Percentiles rank a stretch among this genome's conserved stretches.
Evolutionary conservation across 805 yeast species (phyloP).

Genomic region (Cyberlindnera galapagoensis): DNA sequence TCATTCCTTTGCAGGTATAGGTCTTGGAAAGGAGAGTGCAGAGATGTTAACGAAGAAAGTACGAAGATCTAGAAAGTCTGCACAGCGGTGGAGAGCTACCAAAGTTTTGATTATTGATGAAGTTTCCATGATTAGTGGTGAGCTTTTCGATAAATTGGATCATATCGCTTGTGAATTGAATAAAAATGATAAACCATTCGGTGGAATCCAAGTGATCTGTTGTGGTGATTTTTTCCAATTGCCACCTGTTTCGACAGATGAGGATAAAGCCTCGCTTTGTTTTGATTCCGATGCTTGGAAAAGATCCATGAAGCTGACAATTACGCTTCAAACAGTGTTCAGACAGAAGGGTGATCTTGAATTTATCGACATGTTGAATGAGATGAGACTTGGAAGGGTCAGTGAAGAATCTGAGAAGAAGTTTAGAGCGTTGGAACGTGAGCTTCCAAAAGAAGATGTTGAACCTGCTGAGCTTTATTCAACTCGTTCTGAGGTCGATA

Average conservation of each 20-base stretch:
- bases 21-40: constrained; percentile 54
- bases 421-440: constrained; percentile 47
- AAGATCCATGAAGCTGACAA: constrained; percentile 46
- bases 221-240: constrained; percentile 82
- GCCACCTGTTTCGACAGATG: constrained; percentile 51
- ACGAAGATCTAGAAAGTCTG: constrained; percentile 42
- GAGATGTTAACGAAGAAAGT: constrained; percentile 44
- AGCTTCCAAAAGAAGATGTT: constrained; percentile 49
- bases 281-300: constrained; percentile 65
- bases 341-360: constrained; percentile 70
- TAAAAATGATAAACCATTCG: constrained; percentile 51
- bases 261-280: constrained; percentile 42
- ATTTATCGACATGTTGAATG: constrained; percentile 70
- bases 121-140: constrained; percentile 74
- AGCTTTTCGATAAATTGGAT: constrained; percentile 56
- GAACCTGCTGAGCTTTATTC: constrained; percentile 72
- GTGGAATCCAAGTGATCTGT: constrained; percentile 70
- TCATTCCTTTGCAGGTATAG: constrained; percentile 75
- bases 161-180: constrained; percentile 49
- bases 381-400: constrained; percentile 60
- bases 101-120: constrained; percentile 70
- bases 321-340: constrained; percentile 58
- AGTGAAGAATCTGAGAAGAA: constrained; percentile 39
- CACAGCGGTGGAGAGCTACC: constrained; percentile 47
- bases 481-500: constrained; percentile 65